Base-by-base conservation (phyloP, 1,139 yeast species). In the Arxiozyma slooffiae region DNA sequence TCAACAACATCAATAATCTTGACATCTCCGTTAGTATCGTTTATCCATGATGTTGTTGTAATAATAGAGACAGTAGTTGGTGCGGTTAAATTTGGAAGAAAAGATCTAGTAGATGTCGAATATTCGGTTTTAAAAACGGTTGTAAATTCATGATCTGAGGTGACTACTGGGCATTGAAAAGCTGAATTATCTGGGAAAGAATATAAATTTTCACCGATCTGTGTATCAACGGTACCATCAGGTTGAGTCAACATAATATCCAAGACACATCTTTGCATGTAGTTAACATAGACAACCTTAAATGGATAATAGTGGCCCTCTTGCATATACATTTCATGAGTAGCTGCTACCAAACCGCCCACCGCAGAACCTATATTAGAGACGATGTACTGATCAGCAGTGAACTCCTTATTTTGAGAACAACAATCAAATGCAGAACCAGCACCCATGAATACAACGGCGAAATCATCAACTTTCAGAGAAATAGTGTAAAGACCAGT, bases 381-480 rank as follows among this genome's bases (percentile, higher is more conserved):
- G 22, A 21, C 11, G 21, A n/a, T n/a, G n/a, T 17, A 24, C 2
- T 16, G 2, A 16, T 3, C 11, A 18, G 17, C 7, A 5, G 14
- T 18, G 24, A 22, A 38, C 7, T 7, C 18, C 5, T 6, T 3
- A 16, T 22, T 7, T 38, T 37, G 37, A 11, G 17, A 16, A 44
- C 46, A 44, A 44, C 46, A 44, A 20, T 30, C 40, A 23, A 44
- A 44, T 16, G 46, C 39, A 7, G 18, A 20, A 44, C 24, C 46
- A 6, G 39, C 23, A 44, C 46, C 46, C 18, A 44, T 14, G 18
- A 37, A 34, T 6, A 44, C 8, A 3, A 16, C 26, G 21, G 26
- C 46, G 3, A 39, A 23, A 44, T 44, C 46, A 34, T 44, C 30
- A 4, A 38, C 46, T 26, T 23, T 41, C 1, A n/a, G 6, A n/a